Evolutionary conservation across 352 stramenopile species (phyloP).

Genomic region (Phytophthora ohioensis): DNA sequence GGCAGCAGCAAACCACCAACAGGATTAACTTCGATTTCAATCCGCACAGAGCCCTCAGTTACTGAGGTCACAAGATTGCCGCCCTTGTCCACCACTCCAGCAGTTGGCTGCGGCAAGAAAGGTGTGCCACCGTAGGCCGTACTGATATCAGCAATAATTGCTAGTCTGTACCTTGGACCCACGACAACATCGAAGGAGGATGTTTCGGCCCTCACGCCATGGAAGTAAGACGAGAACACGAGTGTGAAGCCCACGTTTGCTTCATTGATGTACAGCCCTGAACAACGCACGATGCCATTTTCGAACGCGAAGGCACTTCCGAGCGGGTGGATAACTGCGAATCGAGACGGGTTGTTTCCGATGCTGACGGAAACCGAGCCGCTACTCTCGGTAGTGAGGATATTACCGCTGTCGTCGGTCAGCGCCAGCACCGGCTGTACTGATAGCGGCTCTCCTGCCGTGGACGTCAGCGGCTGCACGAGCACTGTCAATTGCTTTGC

Average conservation of each 20-base stretch:
- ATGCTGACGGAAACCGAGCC: conserved; percentile 68
- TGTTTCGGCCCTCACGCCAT: conserved; percentile 78
- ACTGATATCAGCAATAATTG: conserved; percentile 78
- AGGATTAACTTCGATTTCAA: conserved; percentile 80
- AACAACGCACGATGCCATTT: conserved; percentile 80
- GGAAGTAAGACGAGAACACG: conserved; percentile 65
- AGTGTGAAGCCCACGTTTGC: conserved; percentile 76
- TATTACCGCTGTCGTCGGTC: conserved; percentile 81
- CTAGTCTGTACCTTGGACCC: conserved; percentile 63
- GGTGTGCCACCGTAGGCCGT: conserved; percentile 78
- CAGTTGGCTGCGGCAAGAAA: conserved; percentile 81
- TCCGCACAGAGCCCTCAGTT: conserved; percentile 59
- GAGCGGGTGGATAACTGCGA: conserved; percentile 56
- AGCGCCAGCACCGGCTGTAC: conserved; percentile 76
- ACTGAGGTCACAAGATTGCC: conserved; percentile 67
- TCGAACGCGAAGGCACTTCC: conserved; percentile 69
- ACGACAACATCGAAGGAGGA: conserved; percentile 77
- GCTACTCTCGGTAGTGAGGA: conserved; percentile 64
- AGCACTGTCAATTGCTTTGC: conserved; percentile 66
- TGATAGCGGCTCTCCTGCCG: conserved; percentile 65
- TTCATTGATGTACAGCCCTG: conserved; percentile 75
- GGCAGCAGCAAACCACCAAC: conserved; percentile 62
- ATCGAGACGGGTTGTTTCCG: conserved; percentile 60
- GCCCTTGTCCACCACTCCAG: conserved; percentile 80
- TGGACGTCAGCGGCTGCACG: conserved; percentile 70